These are phyloP conservation scores for Tetrapisispora pingtungensis DNA, from an alignment of 805 yeast genomes.

Conservation along the genomic window DNA sequence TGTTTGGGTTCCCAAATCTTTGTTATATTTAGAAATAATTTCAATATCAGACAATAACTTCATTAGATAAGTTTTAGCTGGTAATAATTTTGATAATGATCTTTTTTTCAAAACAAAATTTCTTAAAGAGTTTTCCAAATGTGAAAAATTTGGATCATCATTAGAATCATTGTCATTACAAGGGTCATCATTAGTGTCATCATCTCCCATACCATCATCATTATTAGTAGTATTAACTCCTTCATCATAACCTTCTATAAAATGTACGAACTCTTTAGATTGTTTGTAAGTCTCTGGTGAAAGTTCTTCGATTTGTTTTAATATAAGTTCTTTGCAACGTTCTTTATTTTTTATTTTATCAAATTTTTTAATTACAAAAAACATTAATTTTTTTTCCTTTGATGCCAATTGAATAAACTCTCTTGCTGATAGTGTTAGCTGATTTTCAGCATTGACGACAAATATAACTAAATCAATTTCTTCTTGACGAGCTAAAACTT, in stretches of 20 bases:
- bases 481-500: constrained; percentile 90
- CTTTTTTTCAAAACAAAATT: constrained; percentile 83
- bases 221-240: constrained; percentile 7
- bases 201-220: constrained; percentile 30
- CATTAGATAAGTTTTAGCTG: constrained; percentile 78
- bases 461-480: constrained; percentile 94
- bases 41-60: constrained; percentile 62
- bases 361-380: constrained; percentile 88
- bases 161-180: constrained; percentile 23
- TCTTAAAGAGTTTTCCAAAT: constrained; percentile 73
- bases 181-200: constrained; percentile 27
- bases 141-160: constrained; percentile 62
- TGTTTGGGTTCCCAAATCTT: constrained; percentile 42
- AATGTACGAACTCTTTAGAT: constrained; percentile 86
- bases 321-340: constrained; percentile 63
- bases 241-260: constrained; percentile 46
- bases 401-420: constrained; percentile 89
- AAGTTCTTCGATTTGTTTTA: constrained; percentile 74
- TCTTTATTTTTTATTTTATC: constrained; percentile 77
- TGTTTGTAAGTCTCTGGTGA: constrained; percentile 90
- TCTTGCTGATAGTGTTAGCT: constrained; percentile 85
- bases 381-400: constrained; percentile 80
- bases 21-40: constrained; percentile 52
- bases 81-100: constrained; percentile 77
- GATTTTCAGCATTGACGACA: constrained; percentile 94